Conservation (phyloP, 208 protist genomes). For the Trypanosoma scelopori region DNA sequence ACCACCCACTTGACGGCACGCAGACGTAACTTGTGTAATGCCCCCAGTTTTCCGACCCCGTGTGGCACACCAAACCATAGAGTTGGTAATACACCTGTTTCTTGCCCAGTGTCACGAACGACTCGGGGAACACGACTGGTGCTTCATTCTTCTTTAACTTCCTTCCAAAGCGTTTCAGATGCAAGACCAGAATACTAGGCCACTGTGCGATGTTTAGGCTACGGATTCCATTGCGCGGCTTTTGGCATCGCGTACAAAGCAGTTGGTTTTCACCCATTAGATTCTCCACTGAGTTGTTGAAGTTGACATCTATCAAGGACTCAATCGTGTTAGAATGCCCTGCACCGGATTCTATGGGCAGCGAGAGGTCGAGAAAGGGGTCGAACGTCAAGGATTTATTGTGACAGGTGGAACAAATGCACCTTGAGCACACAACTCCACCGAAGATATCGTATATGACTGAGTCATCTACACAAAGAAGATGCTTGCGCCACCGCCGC, state of each 20-base stretch:
- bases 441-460: conserved; percentile 85
- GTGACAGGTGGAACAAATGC: conserved; percentile 50
- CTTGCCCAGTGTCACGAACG: conserved; percentile 33
- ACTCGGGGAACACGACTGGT: conserved; percentile 56
- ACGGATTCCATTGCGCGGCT: conserved; percentile 46
- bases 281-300: conserved; percentile 52
- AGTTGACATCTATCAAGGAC: conserved; percentile 43
- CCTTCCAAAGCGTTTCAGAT: conserved; percentile 82
- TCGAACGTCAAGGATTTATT: conserved; percentile 68
- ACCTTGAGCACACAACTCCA: conserved; percentile 52
- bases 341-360: conserved; percentile 36
- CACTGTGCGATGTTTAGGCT: conserved; percentile 46
- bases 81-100: conserved; percentile 53
- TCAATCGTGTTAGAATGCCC: conserved; percentile 8
- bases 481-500: conserved; percentile 52
- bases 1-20: conserved; percentile 44
- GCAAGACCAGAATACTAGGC: conserved; percentile 71
- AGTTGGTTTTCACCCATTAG: conserved; percentile 58
- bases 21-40: conserved; percentile 86
- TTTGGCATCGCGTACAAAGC: conserved; percentile 65
- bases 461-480: conserved; percentile 55
- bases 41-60: conserved; percentile 57
- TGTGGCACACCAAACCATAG: conserved; percentile 76
- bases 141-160: conserved; percentile 56
- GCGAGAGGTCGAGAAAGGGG: conserved; percentile 73